Evolutionary conservation across 2,329 filamentous ascomycete genomes (phyloP).

Genomic region (Colletotrichum chrysophilum): DNA sequence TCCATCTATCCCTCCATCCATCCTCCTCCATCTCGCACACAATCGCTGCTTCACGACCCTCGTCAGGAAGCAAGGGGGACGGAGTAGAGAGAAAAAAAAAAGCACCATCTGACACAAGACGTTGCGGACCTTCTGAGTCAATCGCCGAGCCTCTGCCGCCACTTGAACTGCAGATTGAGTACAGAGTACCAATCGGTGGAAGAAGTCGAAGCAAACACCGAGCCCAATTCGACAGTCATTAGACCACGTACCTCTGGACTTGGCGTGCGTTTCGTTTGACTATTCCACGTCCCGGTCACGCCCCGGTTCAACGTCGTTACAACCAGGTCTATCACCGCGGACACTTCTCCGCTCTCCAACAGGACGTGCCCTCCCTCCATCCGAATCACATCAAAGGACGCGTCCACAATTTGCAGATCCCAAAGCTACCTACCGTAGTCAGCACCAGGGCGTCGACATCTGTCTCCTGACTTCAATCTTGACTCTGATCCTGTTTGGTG

Average conservation of each 20-base stretch:
- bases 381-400: neutral
- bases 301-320: neutral
- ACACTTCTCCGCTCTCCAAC: neutral
- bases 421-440: neutral
- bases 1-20: neutral
- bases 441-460: neutral
- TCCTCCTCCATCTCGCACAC: neutral
- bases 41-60: neutral
- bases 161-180: neutral
- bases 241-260: neutral
- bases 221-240: neutral
- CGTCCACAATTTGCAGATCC: constrained; percentile 6
- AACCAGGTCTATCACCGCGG: neutral
- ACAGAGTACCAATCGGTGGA: neutral
- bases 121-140: neutral
- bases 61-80: neutral
- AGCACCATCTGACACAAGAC: neutral
- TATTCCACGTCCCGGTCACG: neutral
- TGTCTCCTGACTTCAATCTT: neutral
- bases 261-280: neutral
- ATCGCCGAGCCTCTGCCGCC: neutral
- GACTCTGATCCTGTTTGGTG: neutral
- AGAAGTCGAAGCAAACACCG: neutral
- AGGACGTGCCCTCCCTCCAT: neutral
- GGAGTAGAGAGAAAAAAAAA: neutral